Base-by-base conservation (phyloP, 805 yeast species). In the Schizosaccharomyces lindneri region DNA sequence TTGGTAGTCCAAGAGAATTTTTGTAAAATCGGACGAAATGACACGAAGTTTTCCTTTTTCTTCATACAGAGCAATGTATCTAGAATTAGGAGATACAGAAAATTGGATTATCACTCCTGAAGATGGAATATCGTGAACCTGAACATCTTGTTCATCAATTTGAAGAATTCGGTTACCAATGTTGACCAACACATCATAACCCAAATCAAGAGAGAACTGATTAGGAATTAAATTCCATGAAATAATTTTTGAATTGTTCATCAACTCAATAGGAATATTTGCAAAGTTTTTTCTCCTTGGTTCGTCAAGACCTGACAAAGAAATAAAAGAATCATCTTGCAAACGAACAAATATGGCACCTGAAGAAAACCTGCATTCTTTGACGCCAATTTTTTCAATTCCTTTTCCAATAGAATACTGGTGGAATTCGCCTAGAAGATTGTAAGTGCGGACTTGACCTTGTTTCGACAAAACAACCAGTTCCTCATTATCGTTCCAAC, bases 381-480 rank as follows among this genome's bases (percentile, higher is more conserved):
- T 61, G 6, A 78, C 69, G 0, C 71, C 72, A 27, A 64, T 65
- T 6, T 66, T 63, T 48, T 72, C 75, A 0, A 73, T 70, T 4
- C 69, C 71, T 21, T 67, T 64, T 1, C 73, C 73, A 4, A 79
- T 64, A 19, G 70, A 68, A 65, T 74, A 76, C 66, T 82, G 87
- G 59, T 75, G 74, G 68, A 85, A 86, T 57, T 79, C 82, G 3
- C 86, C 85, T 24, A 79, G 79, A 64, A 84, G 80, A 66, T 85
- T 88, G 70, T 84, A 85, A 32, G 76, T 72, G 32, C 94, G 73
- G 29, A 76, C 78, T 36, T 71, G 73, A 5, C 84, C 83, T 60
- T 73, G 72, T 41, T 73, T 75, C 46, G 81, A 69, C 0, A 83
- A 77, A 13, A 84, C 79, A 11, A 82, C 70, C 59, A 86, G 73